Evolutionary conservation across 1,139 yeast species (phyloP).

Genomic region (Scheffersomyces cryptocercus): DNA sequence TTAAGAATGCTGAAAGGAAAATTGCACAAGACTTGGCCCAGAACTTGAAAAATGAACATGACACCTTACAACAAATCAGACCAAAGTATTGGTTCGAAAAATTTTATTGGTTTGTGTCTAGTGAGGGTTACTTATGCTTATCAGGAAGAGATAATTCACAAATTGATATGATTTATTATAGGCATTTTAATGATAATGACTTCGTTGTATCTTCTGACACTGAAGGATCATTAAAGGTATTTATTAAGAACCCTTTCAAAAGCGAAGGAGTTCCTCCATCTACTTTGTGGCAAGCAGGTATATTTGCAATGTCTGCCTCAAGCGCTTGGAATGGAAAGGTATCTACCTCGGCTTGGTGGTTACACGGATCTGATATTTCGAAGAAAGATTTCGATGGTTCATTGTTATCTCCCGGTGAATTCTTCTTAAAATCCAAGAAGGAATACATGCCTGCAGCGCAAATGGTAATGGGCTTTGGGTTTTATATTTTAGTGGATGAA

Average conservation of each 20-base stretch:
- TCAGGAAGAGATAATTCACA: slow-evolving; percentile 88
- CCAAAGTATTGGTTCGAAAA: slow-evolving; percentile 91
- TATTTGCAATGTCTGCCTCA: slow-evolving; percentile 77
- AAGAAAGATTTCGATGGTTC: slow-evolving; percentile 68
- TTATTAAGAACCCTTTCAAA: slow-evolving; percentile 72
- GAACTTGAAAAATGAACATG: slow-evolving; percentile 64
- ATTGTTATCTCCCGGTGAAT: slow-evolving; percentile 63
- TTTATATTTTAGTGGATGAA: slow-evolving; percentile 71
- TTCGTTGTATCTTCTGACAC: slow-evolving; percentile 73
- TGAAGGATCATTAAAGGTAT: slow-evolving; percentile 73
- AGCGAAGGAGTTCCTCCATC: slow-evolving; percentile 74
- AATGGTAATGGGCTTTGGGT: slow-evolving; percentile 86
- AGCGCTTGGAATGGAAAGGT: slow-evolving; percentile 89
- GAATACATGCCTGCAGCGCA: slow-evolving; percentile 78
- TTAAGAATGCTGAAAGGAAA: slow-evolving; percentile 81
- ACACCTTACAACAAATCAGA: slow-evolving; percentile 64
- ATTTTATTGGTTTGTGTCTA: slow-evolving; percentile 87
- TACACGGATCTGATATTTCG: slow-evolving; percentile 63
- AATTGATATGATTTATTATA: slow-evolving; percentile 76
- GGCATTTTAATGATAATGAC: slow-evolving; percentile 76
- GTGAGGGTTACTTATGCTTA: slow-evolving; percentile 83
- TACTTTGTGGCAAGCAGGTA: slow-evolving; percentile 87
- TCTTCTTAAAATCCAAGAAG: slow-evolving; percentile 59
- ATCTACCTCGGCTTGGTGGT: slow-evolving; percentile 83
- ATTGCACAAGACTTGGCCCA: slow-evolving; percentile 72